A percentile compares a stretch with the other conserved stretches of the same genome.
phyloP scores from a whole-genome alignment of 805 yeast species.

The Metschnikowia peoriensis region DNA sequence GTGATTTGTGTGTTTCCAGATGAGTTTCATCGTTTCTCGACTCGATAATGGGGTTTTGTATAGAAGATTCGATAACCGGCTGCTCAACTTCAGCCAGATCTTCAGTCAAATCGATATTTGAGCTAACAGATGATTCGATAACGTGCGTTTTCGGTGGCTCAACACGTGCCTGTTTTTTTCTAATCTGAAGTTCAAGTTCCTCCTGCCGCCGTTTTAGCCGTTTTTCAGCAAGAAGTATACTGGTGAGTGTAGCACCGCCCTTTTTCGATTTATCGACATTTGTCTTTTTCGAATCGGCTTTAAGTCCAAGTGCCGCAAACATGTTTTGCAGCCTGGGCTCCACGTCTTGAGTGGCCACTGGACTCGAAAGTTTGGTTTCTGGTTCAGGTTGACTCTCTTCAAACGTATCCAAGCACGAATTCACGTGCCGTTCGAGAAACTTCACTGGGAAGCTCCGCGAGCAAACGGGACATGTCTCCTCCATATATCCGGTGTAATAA shows the following conservation, averaged over 20 bases:
- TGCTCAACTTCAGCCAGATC: background rate
- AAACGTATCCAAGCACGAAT: conserved; percentile 36
- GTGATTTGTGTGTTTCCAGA: conserved; percentile 17
- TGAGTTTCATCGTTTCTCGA: conserved; percentile 7
- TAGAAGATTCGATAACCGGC: no score
- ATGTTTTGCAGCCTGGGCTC: conserved; percentile 20
- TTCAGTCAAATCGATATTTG: background rate
- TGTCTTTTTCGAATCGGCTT: conserved; percentile 25
- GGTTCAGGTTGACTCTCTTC: conserved; percentile 13
- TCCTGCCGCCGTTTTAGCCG: conserved; percentile 22
- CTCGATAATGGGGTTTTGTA: no score
- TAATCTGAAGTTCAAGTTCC: conserved; percentile 13
- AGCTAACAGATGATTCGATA: background rate
- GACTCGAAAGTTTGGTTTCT: conserved; percentile 5
- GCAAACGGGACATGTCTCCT: conserved; percentile 38
- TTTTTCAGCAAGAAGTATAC: conserved; percentile 34
- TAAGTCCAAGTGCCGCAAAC: conserved; percentile 36
- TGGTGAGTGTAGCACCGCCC: conserved; percentile 32
- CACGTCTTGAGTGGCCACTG: conserved; percentile 3
- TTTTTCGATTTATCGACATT: conserved; percentile 21
- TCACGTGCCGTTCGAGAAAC: conserved; percentile 40
- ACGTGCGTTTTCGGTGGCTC: background rate
- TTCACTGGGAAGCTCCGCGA: conserved; percentile 20
- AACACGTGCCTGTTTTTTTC: background rate
- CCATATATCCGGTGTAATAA: conserved; percentile 1